phyloP scores from a whole-genome alignment of 2,329 filamentous ascomycete species.

The Lojkania enalia region DNA sequence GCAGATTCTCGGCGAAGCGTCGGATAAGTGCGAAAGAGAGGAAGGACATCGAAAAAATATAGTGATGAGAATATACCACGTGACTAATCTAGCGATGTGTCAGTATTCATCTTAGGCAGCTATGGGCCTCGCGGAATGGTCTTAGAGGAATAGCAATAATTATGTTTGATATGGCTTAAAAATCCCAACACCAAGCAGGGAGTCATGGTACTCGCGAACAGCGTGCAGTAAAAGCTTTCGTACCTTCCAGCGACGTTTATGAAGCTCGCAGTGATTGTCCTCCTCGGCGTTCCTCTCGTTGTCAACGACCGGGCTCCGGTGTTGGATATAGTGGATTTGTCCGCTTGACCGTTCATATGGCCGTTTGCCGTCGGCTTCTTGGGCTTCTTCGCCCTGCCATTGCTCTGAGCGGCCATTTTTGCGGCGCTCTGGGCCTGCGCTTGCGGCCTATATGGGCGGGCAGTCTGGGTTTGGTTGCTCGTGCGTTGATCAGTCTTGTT shows the following conservation, averaged over 20 bases:
- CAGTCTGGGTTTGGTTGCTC: too few relatives aligned
- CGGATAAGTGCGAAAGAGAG: constrained; percentile 66
- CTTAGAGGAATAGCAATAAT: too few relatives aligned
- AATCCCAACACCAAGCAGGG: too few relatives aligned
- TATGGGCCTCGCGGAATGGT: too few relatives aligned
- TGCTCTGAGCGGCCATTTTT: constrained; percentile 43
- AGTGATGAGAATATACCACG: constrained; percentile 85
- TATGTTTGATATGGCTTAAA: too few relatives aligned
- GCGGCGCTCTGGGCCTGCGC: constrained; percentile 10
- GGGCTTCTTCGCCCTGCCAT: constrained; percentile 43
- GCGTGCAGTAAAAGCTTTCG: too few relatives aligned
- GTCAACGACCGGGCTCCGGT: constrained; percentile 20
- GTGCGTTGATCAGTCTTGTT: neutral
- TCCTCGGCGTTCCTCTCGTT: constrained; percentile 22
- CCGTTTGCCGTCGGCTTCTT: constrained; percentile 34
- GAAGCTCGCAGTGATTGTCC: constrained; percentile 29
- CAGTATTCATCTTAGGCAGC: too few relatives aligned
- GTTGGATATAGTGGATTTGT: constrained; percentile 26
- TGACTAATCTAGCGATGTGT: constrained; percentile 66
- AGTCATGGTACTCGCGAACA: too few relatives aligned
- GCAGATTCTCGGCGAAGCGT: constrained; percentile 76
- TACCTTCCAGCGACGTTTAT: constrained; percentile 40
- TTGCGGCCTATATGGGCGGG: neutral
- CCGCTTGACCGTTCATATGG: constrained; percentile 20
- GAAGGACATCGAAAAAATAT: constrained; percentile 81